These are phyloP conservation scores for Emmonsiellopsis sp. DNA, from an alignment of 2,329 filamentous ascomycete species.

Conservation along the genomic window DNA sequence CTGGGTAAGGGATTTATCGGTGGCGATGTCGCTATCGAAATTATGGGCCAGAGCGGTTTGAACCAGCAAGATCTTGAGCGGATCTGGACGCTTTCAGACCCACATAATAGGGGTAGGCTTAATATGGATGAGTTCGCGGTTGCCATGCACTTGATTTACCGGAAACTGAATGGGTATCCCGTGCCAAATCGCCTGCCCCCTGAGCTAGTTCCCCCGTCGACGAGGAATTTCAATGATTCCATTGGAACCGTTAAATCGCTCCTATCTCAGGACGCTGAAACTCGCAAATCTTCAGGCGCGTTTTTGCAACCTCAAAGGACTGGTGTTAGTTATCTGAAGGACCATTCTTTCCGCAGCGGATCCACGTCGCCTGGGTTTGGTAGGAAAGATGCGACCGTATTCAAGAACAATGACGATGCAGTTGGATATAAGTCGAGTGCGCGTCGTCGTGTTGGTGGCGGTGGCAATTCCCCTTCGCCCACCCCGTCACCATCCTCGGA, in stretches of 20 bases:
- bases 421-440: constrained; percentile 91
- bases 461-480: constrained; percentile 66
- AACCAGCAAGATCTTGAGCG: constrained; percentile 83
- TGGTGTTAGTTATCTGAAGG: constrained; percentile 96
- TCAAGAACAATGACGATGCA: constrained; percentile 91
- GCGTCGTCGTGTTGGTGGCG: constrained; percentile 68
- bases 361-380: constrained; percentile 48
- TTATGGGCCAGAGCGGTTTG: constrained; percentile 91
- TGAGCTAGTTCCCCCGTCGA: constrained; percentile 89
- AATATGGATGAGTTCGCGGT: constrained; percentile 97
- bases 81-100: constrained; percentile 90
- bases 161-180: constrained; percentile 92
- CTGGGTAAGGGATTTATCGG: constrained; percentile 86
- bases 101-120: constrained; percentile 85
- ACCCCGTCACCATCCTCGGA: constrained; percentile 59
- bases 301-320: constrained; percentile 90
- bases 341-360: constrained; percentile 73
- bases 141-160: constrained; percentile 97
- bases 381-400: constrained; percentile 92
- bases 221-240: constrained; percentile 83
- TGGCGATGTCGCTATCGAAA: constrained; percentile 88
- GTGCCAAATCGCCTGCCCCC: constrained; percentile 79
- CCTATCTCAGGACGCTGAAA: constrained; percentile 80
- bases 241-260: constrained; percentile 88
- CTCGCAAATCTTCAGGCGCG: constrained; percentile 79